Evolutionary conservation across 2,329 filamentous ascomycete species (phyloP), one percentile per base, ranked within the genome.

Genomic region (Proliferodiscus dingleyae): DNA sequence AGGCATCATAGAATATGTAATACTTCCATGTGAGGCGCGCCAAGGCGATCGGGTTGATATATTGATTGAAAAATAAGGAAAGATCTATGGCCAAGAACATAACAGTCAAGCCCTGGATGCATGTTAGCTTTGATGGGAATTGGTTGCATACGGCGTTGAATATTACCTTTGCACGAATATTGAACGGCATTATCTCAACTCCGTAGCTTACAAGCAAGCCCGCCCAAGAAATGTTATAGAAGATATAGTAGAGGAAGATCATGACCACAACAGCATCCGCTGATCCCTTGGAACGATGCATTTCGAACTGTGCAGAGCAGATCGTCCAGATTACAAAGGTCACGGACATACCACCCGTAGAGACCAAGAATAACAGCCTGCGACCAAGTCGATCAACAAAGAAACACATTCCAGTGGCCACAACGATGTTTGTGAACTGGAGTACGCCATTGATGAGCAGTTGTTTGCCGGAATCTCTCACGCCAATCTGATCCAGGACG

Each of bases 221-320:
- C 32, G 53, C 49, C 57, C 57, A 61, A 18, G 59, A 56, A 16
- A 64, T 55, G 37, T 66, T 64, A 34, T 62, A 66, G 55, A 75
- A 71, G 45, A 72, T 64, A 37, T 65, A 65, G 64, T 70, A 73
- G 45, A 75, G 62, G 64, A 70, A 76, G 54, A 75, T 72, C 64
- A 75, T 70, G 47, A 65, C 66, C 44, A 73, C 64, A 41, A 58
- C 55, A 26, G 56, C 50, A 45, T 57, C 49, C 18, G 47, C 57
- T 15, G 54, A 50, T 4, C 50, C 43, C 10, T 53, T 49, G 11
- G 32, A 40, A 7, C 38, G 29, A 24, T 49, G 34, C 19, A 55
- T 56, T 3, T 36, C 7, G 33, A 52, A 56, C 23, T 50, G 41
- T 5, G 56, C 55, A 3, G 53, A 55, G 24, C 46, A 51, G 22